Evolutionary conservation across 495 filamentous ascomycete genomes (phyloP).

Genomic region (Lepidopterella palustris): DNA sequence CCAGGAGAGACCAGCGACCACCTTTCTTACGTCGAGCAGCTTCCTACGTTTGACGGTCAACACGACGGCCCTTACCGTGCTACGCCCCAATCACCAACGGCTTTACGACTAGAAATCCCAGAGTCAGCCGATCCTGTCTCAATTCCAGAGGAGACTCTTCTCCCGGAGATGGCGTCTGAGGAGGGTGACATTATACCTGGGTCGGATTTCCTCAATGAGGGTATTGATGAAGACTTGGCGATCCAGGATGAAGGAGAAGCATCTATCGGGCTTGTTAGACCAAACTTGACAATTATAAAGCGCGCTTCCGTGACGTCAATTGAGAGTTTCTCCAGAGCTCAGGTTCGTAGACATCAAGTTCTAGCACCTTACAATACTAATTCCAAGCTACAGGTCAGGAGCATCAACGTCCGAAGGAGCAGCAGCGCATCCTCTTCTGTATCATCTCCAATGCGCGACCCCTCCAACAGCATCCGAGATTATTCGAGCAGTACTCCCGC

Average conservation of each 20-base stretch:
- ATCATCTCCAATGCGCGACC: not conserved
- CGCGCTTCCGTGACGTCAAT: slow-evolving; percentile 30
- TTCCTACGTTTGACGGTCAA: not conserved
- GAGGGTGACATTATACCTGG: not conserved
- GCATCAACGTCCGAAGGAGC: slow-evolving; percentile 1
- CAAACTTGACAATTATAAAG: slow-evolving; percentile 11
- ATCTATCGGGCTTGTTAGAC: not conserved
- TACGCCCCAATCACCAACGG: not conserved
- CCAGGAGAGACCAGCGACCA: not conserved
- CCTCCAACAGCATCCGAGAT: not conserved
- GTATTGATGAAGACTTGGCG: not conserved
- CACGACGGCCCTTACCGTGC: not conserved
- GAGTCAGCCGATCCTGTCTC: not conserved
- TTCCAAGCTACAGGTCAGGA: not conserved
- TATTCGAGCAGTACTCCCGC: not conserved
- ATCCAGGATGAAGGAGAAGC: not conserved
- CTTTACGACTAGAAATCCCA: not conserved
- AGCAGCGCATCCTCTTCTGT: not conserved
- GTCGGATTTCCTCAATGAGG: not conserved
- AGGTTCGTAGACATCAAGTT: slow-evolving; percentile 15
- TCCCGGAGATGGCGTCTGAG: not conserved
- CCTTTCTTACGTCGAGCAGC: not conserved
- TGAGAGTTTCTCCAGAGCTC: slow-evolving; percentile 20
- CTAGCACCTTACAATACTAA: not conserved
- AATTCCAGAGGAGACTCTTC: not conserved